A percentile compares a stretch with the other conserved stretches of the same genome.
phyloP scores from a whole-genome alignment of 2,329 filamentous ascomycete species.

The Trichoderma gracile region DNA sequence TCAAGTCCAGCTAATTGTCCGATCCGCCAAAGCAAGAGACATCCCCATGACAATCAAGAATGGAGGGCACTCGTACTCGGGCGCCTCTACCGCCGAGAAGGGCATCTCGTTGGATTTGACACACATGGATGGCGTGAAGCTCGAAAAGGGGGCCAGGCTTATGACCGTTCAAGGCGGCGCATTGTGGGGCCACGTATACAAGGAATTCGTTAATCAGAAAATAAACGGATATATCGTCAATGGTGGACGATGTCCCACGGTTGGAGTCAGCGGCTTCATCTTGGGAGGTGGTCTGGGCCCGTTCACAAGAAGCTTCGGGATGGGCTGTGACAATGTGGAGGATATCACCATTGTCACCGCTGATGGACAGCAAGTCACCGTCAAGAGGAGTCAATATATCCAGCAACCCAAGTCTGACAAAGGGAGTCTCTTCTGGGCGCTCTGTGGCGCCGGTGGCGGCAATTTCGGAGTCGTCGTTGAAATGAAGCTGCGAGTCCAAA shows the following conservation, averaged over 20 bases:
- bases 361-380: constrained; percentile 30
- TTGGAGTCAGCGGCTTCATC: constrained; percentile 43
- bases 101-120: constrained; percentile 37
- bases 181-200: constrained; percentile 39
- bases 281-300: constrained; percentile 41
- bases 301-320: constrained; percentile 35
- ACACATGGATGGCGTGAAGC: constrained; percentile 34
- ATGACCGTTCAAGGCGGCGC: constrained; percentile 35
- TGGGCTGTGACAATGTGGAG: constrained; percentile 32
- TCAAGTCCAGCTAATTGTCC: constrained; percentile 21
- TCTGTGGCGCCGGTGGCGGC: constrained; percentile 43
- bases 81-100: constrained; percentile 34
- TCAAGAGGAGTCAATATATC: constrained; percentile 29
- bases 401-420: too few relatives aligned
- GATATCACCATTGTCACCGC: constrained; percentile 40
- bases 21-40: constrained; percentile 1
- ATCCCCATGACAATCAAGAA: constrained; percentile 35
- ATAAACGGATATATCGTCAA: constrained; percentile 33
- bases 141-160: constrained; percentile 29
- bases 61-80: constrained; percentile 38
- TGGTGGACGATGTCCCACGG: constrained; percentile 39
- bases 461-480: constrained; percentile 44
- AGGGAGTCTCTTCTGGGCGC: constrained; percentile 41
- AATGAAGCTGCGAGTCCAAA: constrained; percentile 34
- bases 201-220: constrained; percentile 32